phyloP scores from a whole-genome alignment of 2,329 filamentous ascomycete species.

The Colletotrichum tabaci region DNA sequence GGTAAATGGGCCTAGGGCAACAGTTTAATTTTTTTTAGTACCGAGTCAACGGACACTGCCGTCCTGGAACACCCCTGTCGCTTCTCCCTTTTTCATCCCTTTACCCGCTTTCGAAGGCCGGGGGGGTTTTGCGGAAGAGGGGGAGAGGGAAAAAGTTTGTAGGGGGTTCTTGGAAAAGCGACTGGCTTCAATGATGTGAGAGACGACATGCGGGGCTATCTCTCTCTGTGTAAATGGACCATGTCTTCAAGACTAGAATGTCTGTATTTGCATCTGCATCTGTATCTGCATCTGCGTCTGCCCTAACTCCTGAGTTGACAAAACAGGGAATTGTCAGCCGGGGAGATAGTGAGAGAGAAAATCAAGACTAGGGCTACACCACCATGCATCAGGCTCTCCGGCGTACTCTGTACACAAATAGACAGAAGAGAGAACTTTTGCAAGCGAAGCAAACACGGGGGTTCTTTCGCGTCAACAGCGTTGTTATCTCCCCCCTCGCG shows the following conservation, averaged over 20 bases:
- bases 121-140: not conserved
- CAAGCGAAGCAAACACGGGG: not conserved
- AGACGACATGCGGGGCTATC: too few species aligned
- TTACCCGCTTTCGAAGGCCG: not conserved
- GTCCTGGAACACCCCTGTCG: not conserved
- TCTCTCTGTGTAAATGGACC: too few species aligned
- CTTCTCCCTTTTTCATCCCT: slow-evolving; percentile 18
- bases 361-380: not conserved
- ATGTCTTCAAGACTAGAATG: too few species aligned
- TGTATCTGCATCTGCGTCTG: too few species aligned
- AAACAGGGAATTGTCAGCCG: too few species aligned
- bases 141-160: not conserved
- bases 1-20: slow-evolving; percentile 29
- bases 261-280: too few species aligned
- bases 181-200: too few species aligned
- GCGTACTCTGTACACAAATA: not conserved
- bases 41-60: not conserved
- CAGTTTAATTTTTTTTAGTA: slow-evolving; percentile 27
- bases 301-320: too few species aligned
- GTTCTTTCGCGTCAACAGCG: not conserved
- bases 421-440: not conserved
- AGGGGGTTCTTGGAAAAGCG: not conserved
- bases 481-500: not conserved
- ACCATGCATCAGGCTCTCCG: not conserved
- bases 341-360: too few species aligned